These are phyloP conservation scores for Suhomyces prunicola DNA, from an alignment of 805 yeast species.

Conservation along the genomic window DNA sequence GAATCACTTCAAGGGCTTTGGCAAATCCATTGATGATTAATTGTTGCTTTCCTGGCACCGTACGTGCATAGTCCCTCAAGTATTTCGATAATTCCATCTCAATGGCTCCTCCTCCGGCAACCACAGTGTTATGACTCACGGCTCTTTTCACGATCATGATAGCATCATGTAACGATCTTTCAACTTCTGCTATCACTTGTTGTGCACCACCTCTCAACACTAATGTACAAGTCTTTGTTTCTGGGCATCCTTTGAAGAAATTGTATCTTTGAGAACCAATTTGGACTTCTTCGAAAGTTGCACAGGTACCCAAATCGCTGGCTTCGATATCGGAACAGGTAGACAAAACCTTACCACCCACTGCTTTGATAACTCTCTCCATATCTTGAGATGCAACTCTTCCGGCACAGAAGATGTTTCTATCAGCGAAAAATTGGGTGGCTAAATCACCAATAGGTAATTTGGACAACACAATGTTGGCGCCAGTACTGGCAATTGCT, in stretches of 20 bases:
- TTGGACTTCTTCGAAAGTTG: constrained; percentile 84
- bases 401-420: constrained; percentile 96
- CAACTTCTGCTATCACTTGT: constrained; percentile 97
- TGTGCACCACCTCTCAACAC: constrained; percentile 97
- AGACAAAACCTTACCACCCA: constrained; percentile 84
- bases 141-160: constrained; percentile 98
- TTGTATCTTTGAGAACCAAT: constrained; percentile 96
- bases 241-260: constrained; percentile 87
- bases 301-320: constrained; percentile 82
- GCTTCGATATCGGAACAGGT: constrained; percentile 67
- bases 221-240: constrained; percentile 90
- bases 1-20: constrained; percentile 90
- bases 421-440: constrained; percentile 97
- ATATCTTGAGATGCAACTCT: constrained; percentile 86
- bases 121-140: constrained; percentile 77
- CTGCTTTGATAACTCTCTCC: constrained; percentile 89
- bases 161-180: constrained; percentile 96
- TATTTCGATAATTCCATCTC: constrained; percentile 95
- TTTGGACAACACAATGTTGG: constrained; percentile 88
- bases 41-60: constrained; percentile 95
- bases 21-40: constrained; percentile 90
- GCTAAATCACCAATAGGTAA: constrained; percentile 98
- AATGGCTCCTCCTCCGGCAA: constrained; percentile 99
- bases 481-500: constrained; percentile 80
- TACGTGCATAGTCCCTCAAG: constrained; percentile 79